A percentile compares a stretch with the other conserved stretches of the same genome.
phyloP scores from a whole-genome alignment of 2,329 filamentous ascomycete species.

The Alternaria brassicicola region DNA sequence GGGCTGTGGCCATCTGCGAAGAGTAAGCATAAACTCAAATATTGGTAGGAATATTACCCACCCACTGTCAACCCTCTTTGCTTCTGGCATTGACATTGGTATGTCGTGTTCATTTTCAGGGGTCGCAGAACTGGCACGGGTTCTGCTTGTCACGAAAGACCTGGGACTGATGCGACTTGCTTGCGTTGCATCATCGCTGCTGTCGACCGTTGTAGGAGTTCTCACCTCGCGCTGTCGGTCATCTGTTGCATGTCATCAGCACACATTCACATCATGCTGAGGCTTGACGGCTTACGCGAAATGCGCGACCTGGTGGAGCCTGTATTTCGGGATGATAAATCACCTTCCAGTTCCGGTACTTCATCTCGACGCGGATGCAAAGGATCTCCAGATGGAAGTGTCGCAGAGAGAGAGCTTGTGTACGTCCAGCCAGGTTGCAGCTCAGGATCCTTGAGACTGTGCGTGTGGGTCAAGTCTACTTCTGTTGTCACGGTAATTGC shows the following conservation, averaged over 20 bases:
- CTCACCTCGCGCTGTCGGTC: slow-evolving; percentile 35
- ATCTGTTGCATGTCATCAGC: slow-evolving; percentile 22
- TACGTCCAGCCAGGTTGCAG: slow-evolving; percentile 42
- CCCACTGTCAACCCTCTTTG: slow-evolving; percentile 9
- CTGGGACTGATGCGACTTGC: slow-evolving; percentile 32
- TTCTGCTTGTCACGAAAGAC: slow-evolving; percentile 34
- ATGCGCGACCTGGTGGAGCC: slow-evolving; percentile 36
- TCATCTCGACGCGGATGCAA: slow-evolving; percentile 35
- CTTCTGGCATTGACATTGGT: background rate
- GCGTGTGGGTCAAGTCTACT: slow-evolving; percentile 12
- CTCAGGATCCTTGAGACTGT: slow-evolving; percentile 32
- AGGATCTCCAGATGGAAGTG: slow-evolving; percentile 41
- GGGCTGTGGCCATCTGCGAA: slow-evolving; percentile 20
- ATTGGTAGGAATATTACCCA: background rate
- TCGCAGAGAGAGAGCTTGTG: slow-evolving; percentile 37
- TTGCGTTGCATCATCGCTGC: slow-evolving; percentile 31
- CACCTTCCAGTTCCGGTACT: slow-evolving; percentile 40
- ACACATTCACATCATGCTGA: background rate
- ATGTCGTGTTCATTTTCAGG: slow-evolving; percentile 11
- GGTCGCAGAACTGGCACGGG: slow-evolving; percentile 27
- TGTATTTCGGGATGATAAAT: slow-evolving; percentile 38
- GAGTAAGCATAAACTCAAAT: slow-evolving; percentile 2
- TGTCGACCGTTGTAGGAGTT: slow-evolving; percentile 25
- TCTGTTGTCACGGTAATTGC: slow-evolving; percentile 2
- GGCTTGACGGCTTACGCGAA: slow-evolving; percentile 32